A percentile compares a stretch with the other conserved stretches of the same genome.
phyloP scores from a whole-genome alignment of 805 yeast genomes.

The Nakazawaea pomicola region DNA sequence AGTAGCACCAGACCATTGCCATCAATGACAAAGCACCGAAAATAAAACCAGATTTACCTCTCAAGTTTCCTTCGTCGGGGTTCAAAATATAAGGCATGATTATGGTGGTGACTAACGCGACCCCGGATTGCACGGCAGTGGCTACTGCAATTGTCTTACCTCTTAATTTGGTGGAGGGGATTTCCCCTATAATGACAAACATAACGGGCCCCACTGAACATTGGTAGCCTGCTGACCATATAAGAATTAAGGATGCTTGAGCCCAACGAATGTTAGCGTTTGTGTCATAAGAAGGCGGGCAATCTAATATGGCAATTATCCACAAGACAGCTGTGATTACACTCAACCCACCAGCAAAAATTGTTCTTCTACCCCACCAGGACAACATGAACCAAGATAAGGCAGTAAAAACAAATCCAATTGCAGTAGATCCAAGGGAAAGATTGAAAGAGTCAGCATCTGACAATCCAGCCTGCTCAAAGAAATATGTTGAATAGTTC shows the following conservation, averaged over 20 bases:
- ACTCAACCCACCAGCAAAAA: slow-evolving; percentile 33
- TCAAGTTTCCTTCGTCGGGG: slow-evolving; percentile 36
- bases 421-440: slow-evolving; percentile 37
- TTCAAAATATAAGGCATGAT: slow-evolving; percentile 39
- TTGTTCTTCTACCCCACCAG: slow-evolving; percentile 31
- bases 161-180: slow-evolving; percentile 36
- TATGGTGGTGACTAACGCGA: slow-evolving; percentile 23
- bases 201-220: slow-evolving; percentile 34
- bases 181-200: slow-evolving; percentile 34
- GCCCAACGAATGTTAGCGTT: slow-evolving; percentile 33
- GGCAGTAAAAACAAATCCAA: slow-evolving; percentile 40
- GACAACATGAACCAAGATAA: slow-evolving; percentile 35
- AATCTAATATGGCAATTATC: slow-evolving; percentile 36
- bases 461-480: slow-evolving; percentile 41
- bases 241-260: slow-evolving; percentile 39
- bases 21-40: slow-evolving; percentile 32
- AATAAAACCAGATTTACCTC: slow-evolving; percentile 42
- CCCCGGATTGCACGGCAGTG: slow-evolving; percentile 28
- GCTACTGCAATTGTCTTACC: slow-evolving; percentile 37
- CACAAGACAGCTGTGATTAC: slow-evolving; percentile 31
- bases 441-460: slow-evolving; percentile 39
- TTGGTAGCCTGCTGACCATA: slow-evolving; percentile 40
- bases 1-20: slow-evolving; percentile 22
- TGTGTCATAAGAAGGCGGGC: slow-evolving; percentile 14
- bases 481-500: slow-evolving; percentile 46